phyloP scores from a whole-genome alignment of 805 yeast species.

The Saccharomycopsis sp. region DNA sequence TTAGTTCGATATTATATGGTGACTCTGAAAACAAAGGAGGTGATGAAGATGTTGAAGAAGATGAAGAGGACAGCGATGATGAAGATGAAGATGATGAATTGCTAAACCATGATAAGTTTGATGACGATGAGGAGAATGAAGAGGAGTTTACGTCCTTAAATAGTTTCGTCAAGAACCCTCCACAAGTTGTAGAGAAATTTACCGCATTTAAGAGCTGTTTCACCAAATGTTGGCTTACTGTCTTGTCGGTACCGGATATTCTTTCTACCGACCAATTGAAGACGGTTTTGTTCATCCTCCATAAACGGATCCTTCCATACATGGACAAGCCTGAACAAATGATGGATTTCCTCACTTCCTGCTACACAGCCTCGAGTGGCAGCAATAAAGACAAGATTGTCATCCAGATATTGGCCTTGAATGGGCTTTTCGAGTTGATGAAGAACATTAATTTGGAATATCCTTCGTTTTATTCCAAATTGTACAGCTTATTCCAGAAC shows the following conservation, averaged over 20 bases:
- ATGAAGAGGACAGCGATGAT: conserved; percentile 3
- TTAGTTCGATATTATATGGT: conserved; percentile 23
- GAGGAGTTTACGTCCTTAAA: conserved; percentile 29
- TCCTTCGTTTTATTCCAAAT: conserved; percentile 79
- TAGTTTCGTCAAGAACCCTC: conserved; percentile 40
- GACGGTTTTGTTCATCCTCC: conserved; percentile 60
- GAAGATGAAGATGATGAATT: conserved; percentile 9
- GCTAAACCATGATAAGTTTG: conserved; percentile 7
- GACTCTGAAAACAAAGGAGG: background rate
- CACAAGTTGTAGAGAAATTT: conserved; percentile 35
- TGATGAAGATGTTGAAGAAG: conserved; percentile 16
- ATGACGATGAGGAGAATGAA: conserved; percentile 28
- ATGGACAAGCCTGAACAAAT: conserved; percentile 71
- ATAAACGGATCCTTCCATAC: conserved; percentile 77
- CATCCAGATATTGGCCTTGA: conserved; percentile 71
- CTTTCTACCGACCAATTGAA: conserved; percentile 54
- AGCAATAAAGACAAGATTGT: conserved; percentile 31
- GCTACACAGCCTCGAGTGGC: conserved; percentile 34
- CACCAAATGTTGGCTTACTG: conserved; percentile 60
- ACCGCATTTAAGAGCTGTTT: conserved; percentile 53
- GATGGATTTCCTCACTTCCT: conserved; percentile 91
- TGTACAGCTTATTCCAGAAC: conserved; percentile 66
- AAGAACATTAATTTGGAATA: conserved; percentile 78
- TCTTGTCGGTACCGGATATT: conserved; percentile 43
- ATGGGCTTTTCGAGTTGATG: conserved; percentile 83